phyloP scores from a whole-genome alignment of 83 land plant genomes.

The Thuja plicata region DNA sequence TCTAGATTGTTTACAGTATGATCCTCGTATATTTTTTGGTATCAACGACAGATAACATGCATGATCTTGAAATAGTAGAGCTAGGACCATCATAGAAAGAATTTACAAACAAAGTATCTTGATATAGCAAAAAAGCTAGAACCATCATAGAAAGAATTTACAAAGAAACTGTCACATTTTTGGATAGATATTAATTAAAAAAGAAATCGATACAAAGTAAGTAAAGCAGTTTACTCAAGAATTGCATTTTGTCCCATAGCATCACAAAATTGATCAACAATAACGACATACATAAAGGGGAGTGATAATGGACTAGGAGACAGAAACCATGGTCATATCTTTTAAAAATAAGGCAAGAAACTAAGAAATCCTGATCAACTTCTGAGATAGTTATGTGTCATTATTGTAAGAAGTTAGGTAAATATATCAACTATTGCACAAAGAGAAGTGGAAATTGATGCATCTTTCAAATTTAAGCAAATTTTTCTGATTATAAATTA shows the following conservation, averaged over 20 bases:
- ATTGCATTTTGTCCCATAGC: background rate
- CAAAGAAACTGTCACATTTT: background rate
- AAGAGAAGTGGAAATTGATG: background rate
- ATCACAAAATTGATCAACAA: background rate
- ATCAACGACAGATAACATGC: background rate
- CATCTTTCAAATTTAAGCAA: too few species aligned
- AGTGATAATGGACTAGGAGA: background rate
- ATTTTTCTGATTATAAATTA: too few species aligned
- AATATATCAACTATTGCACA: background rate
- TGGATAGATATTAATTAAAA: background rate
- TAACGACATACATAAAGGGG: background rate
- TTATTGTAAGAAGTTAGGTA: background rate
- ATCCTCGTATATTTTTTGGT: background rate
- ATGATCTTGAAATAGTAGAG: background rate
- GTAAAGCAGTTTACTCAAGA: background rate
- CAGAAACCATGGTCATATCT: background rate
- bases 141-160: background rate
- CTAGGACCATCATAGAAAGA: background rate
- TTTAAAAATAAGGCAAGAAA: background rate
- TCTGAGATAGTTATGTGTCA: background rate
- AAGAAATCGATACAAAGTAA: background rate
- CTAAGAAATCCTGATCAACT: background rate
- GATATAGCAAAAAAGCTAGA: too few species aligned
- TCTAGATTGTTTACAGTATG: background rate
- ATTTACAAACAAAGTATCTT: background rate